Conservation (phyloP, 2,329 filamentous ascomycete species). For the Scedosporium apiospermum region DNA sequence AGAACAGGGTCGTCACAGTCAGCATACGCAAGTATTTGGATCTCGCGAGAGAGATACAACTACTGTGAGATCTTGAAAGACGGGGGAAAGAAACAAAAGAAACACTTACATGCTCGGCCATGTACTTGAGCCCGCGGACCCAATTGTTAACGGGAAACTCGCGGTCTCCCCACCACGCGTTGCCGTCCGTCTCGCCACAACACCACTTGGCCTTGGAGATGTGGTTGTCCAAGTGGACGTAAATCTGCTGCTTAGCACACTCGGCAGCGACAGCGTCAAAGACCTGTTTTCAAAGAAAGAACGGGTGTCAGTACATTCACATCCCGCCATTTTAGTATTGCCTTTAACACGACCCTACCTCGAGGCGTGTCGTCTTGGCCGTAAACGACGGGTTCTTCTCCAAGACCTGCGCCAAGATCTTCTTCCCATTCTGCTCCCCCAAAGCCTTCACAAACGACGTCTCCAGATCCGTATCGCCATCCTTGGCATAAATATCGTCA, state of each 20-base stretch:
- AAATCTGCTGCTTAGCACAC: conserved; percentile 42
- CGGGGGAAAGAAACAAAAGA: too few relatives aligned
- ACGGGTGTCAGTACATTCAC: not conserved
- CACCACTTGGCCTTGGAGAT: conserved; percentile 51
- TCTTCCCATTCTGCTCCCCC: conserved; percentile 42
- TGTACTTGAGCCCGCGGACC: conserved; percentile 49
- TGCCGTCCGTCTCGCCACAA: conserved; percentile 43
- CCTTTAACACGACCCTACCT: conserved; percentile 21
- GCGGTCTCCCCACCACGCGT: conserved; percentile 52
- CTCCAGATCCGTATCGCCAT: conserved; percentile 36
- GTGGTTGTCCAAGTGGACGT: conserved; percentile 53
- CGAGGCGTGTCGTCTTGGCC: conserved; percentile 41
- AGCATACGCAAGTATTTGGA: not conserved
- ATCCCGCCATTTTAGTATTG: too few relatives aligned
- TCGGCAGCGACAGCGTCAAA: conserved; percentile 55
- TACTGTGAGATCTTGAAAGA: too few relatives aligned
- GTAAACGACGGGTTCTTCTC: conserved; percentile 48
- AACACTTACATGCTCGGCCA: conserved; percentile 46
- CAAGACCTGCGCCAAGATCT: conserved; percentile 40
- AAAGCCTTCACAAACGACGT: conserved; percentile 34
- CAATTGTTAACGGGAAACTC: conserved; percentile 51
- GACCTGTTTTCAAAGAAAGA: conserved; percentile 7
- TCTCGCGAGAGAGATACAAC: too few relatives aligned
- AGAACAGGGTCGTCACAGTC: conserved; percentile 12
- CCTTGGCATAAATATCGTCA: conserved; percentile 44